Base-by-base conservation (phyloP, 2,329 filamentous ascomycete species). In the Aureobasidium zeae region DNA sequence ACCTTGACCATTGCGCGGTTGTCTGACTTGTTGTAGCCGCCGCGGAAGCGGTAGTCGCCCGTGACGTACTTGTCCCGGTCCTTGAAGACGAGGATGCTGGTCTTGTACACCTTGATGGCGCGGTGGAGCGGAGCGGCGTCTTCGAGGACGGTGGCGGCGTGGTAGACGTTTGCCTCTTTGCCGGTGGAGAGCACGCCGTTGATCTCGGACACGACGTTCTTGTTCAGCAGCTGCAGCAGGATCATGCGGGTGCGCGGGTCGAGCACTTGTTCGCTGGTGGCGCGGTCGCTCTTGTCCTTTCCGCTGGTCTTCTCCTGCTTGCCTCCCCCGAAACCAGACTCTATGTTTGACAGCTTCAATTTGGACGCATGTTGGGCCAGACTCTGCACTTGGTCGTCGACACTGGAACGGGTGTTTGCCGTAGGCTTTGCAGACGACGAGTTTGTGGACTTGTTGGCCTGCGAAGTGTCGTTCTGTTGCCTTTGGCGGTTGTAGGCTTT, bases 101-200 rank as follows among this genome's bases (percentile, higher is more conserved):
- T 98, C 74, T 98, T 98, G 77, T 98, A 98, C 38, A 98, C 86
- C 68, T 98, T 98, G 71, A 96, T 87, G 10, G 91, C 91, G 36
- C 86, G 78, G 57, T 94, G 86, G 1, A 79, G 65, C 1, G 76
- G 67, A 15, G 72, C 66, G 10, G 52, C 51, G 2, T 51, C 35
- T 2, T 73, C 69, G 1, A 70, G 67, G 37, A 77, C 69, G 3
- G 79, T 74, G 9, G 94, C 73, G 13, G 89, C 87, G 51, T 93
- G 86, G 66, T 98, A 98, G 19, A 98, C 91, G 61, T 98, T 98
- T 48, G 91, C 91, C 64, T 98, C 91, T 63, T 98, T 98, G 45
- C 91, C 91, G 0, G 91, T 98, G 49, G 86, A 94, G 54, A 98
- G 76, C 59, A 91, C 91, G 34, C 93, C 91, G 61, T 98, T 87